phyloP scores from a whole-genome alignment of 257 asterid species.

The Petrea volubilis region DNA sequence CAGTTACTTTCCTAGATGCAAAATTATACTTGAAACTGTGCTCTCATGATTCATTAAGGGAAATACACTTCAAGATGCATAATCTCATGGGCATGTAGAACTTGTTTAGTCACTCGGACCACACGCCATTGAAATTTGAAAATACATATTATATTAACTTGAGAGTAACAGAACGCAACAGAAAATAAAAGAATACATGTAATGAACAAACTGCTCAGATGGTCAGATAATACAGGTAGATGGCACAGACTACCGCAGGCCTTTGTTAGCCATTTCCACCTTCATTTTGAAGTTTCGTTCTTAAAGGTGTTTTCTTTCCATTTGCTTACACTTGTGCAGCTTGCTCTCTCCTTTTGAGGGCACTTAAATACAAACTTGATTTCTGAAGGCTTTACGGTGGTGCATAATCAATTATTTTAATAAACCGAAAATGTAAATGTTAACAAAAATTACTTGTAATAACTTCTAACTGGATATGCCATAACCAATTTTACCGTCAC shows the following conservation, averaged over 20 bases:
- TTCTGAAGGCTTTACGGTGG: background rate
- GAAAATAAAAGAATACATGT: background rate
- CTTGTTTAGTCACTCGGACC: no score
- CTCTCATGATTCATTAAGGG: background rate
- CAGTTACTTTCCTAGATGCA: background rate
- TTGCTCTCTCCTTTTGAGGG: background rate
- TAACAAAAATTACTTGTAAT: background rate
- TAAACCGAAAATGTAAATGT: background rate
- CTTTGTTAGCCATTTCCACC: background rate
- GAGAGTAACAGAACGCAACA: background rate
- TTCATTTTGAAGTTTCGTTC: background rate
- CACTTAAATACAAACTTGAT: background rate
- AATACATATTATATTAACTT: background rate
- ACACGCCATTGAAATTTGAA: background rate
- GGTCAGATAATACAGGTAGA: background rate
- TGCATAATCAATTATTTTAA: background rate
- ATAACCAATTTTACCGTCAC: background rate
- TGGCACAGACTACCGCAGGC: background rate
- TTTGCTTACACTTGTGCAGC: background rate
- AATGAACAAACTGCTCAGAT: background rate
- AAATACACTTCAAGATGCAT: slow-evolving; percentile 13
- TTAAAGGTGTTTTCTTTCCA: background rate
- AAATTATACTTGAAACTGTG: background rate
- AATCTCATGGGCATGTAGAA: background rate
- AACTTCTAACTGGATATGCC: background rate